Percentiles rank a stretch among this genome's conserved stretches.
These are phyloP conservation scores for Laguncularia racemosa DNA, from an alignment of 345 rosid species.

Conservation along the genomic window DNA sequence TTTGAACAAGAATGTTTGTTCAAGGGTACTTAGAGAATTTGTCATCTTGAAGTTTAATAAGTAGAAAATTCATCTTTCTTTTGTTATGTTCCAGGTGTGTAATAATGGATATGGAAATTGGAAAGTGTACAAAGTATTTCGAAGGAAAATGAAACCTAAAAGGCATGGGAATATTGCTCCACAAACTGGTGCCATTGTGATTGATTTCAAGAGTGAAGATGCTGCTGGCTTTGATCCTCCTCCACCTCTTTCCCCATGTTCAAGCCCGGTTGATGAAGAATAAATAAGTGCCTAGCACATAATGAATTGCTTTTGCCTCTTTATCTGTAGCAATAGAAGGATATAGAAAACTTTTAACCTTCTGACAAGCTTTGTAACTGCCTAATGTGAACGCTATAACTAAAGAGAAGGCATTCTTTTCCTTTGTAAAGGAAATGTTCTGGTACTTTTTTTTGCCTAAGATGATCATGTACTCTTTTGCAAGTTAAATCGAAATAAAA, in stretches of 20 bases:
- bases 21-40: background rate
- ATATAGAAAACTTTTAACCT: no score
- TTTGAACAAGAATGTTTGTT: background rate
- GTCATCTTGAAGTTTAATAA: background rate
- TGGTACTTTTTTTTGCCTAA: no score
- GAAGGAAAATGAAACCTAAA: conserved; percentile 37
- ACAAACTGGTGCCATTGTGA: conserved; percentile 10
- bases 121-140: conserved; percentile 55
- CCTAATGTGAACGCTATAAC: no score
- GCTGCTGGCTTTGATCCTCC: conserved; percentile 23
- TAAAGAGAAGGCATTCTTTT: no score
- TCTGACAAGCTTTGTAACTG: no score
- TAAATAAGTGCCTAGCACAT: conserved; percentile 16
- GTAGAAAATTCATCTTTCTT: background rate
- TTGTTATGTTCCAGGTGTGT: conserved; percentile 19
- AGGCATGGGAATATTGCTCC: conserved; percentile 4
- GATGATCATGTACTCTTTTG: no score
- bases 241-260: conserved; percentile 54
- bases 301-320: no score
- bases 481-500: no score
- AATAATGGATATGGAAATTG: conserved; percentile 37
- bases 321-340: no score
- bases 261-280: conserved; percentile 34
- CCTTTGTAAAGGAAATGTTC: no score
- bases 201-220: conserved; percentile 29